Base-by-base conservation (phyloP, 768 basidiomycete species). In the Asterophora lycoperdoides region DNA sequence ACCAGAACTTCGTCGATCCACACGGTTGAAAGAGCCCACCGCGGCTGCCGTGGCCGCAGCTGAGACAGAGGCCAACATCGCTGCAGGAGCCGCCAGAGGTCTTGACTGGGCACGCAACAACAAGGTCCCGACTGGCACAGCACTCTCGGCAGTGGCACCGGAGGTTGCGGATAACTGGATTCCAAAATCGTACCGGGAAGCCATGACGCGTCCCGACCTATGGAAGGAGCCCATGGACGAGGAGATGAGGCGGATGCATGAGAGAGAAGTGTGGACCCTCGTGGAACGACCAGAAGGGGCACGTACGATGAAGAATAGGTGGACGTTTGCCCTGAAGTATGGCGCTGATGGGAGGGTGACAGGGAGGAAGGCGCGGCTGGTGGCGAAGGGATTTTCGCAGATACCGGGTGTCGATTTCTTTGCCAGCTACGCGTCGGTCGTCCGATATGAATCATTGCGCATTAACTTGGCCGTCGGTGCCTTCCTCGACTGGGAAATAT, bases 331-430 rank as follows among this genome's bases (percentile, higher is more conserved):
- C 5, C 14, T 20, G 26, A 41, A 41, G 13, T 41, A 41, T n/a
- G 41, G 19, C 41, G 26, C 3, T 1, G 7, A 41, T 8, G 34
- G 48, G 1, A 36, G 13, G 34, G 19, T 49, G 0, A 18, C 43
- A 13, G 37, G 29, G 1, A 19, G 38, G 17, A 47, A 47, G 35
- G 46, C 38, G 0, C 23, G 46, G 6, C 19, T 47, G 11, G 46
- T 47, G 0, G 46, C 46, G 7, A 47, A 47, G 13, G 38, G 46
- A 17, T 47, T 39, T 8, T 39, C 29, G 9, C 46, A 47, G 18
- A 52, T 59, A 8, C 56, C 57, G 5, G 67, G 72, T 4, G 40
- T 69, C 10, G 65, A 69, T 44, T 69, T 53, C 48, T 47, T 50
- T 20, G 49, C 48, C 8, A 55, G 39, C 8, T 55, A 49, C 26